Base-by-base conservation (phyloP, 108 stramenopile species). In the Conticribra guillardii region DNA sequence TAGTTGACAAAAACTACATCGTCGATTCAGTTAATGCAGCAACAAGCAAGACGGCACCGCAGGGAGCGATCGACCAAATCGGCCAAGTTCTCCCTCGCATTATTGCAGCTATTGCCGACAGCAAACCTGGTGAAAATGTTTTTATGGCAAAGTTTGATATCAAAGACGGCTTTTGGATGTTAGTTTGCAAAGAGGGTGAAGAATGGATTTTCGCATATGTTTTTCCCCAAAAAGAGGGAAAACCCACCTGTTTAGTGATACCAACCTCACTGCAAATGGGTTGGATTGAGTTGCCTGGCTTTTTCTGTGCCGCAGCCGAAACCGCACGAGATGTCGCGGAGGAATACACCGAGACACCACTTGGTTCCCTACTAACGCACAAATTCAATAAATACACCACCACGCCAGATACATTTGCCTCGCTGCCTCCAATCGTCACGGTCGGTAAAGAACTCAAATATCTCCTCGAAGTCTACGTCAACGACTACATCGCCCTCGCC, bases 241-340 rank as follows among this genome's bases (percentile, higher is more conserved):
- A 30, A 1, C 26, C 53, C 16, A 16, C 4, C 14, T 2, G 17
- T 54, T 61, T 32, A 50, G 29, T 57, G 1, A 29, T 57, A 2
- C 56, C 56, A 30, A 57, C 2, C 0, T 57, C 59, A 4, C 23
- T 60, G 1, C 59, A 60, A 9, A 60, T 60, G 37, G 59, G 59
- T 0, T 60, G 41, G 59, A 45, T 60, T 14, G 41, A 60, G 21
- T 60, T 37, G 4, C 37, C 59, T 1, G n/a, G 34, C 9, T 60
- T 14, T 41, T 60, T 60, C 8, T 60, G 59, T 23, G 41, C 34
- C 11, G 37, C 41, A 22, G 1, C 15, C 34, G 41, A 79, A 62
- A 79, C 73, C 19, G 53, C 59, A 2, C 70, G 62, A 7, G 74
- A 81, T 51, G 49, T 65, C 0, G 48, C 69, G 16, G 69, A 57